Conservation (phyloP, 352 stramenopile genomes). For the Saprolegnia diclina region DNA sequence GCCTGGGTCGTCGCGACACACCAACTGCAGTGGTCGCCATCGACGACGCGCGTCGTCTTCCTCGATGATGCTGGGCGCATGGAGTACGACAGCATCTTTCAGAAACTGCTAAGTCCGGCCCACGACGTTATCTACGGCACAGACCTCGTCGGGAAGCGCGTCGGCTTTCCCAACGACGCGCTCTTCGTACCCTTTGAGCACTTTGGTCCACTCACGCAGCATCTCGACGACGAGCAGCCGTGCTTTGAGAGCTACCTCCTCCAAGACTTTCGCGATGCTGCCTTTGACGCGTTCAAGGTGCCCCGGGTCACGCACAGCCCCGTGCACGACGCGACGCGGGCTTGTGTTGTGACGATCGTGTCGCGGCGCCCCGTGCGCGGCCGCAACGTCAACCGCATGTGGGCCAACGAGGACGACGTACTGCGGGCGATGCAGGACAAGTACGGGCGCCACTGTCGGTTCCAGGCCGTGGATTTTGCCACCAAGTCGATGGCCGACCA, state of each 20-base stretch:
- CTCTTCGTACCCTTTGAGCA: slow-evolving; percentile 48
- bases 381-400: slow-evolving; percentile 49
- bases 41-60: slow-evolving; percentile 38
- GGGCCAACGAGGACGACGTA: slow-evolving; percentile 59
- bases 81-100: slow-evolving; percentile 41
- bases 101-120: slow-evolving; percentile 35
- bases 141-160: slow-evolving; percentile 31
- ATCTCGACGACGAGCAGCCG: slow-evolving; percentile 56
- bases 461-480: slow-evolving; percentile 57
- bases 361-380: slow-evolving; percentile 45
- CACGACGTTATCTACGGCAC: slow-evolving; percentile 32
- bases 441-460: slow-evolving; percentile 29
- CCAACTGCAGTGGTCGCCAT: neutral
- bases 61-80: slow-evolving; percentile 43
- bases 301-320: neutral
- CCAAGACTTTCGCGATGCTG: slow-evolving; percentile 38
- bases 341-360: slow-evolving; percentile 48
- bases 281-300: slow-evolving; percentile 15
- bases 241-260: slow-evolving; percentile 52
- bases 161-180: slow-evolving; percentile 36
- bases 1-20: slow-evolving; percentile 35
- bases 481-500: slow-evolving; percentile 48
- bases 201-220: slow-evolving; percentile 57
- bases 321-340: neutral
- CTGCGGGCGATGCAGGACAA: slow-evolving; percentile 35